Percentiles rank a stretch among this genome's conserved stretches.
These are phyloP conservation scores for Fusarium sp. DNA, from an alignment of 2,329 filamentous ascomycete genomes.

Conservation along the genomic window DNA sequence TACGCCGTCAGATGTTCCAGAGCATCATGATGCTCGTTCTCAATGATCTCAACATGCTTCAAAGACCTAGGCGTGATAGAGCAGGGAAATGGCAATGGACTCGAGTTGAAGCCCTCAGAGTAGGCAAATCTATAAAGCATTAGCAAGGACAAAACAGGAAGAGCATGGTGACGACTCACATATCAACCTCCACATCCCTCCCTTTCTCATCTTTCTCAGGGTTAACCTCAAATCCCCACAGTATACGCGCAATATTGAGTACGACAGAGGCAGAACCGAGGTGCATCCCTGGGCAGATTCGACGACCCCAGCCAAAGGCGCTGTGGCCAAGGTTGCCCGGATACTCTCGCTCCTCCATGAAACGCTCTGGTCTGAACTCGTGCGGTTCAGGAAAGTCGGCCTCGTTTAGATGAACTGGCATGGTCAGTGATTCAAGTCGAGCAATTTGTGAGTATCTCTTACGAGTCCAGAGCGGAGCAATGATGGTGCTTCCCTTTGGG, in stretches of 20 bases:
- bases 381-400: constrained; percentile 53
- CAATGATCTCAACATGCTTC: constrained; percentile 46
- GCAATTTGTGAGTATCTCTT: constrained; percentile 28
- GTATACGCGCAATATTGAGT: constrained; percentile 56
- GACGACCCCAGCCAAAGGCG: constrained; percentile 54
- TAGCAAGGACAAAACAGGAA: neutral
- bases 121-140: constrained; percentile 50
- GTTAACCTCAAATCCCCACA: constrained; percentile 62
- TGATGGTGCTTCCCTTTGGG: constrained; percentile 54
- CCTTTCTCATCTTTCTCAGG: constrained; percentile 46
- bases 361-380: constrained; percentile 51
- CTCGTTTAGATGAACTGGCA: constrained; percentile 52
- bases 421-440: rapidly evolving
- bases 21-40: constrained; percentile 45
- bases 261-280: constrained; percentile 61
- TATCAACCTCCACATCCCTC: constrained; percentile 49
- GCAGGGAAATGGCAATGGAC: constrained; percentile 53
- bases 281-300: constrained; percentile 57
- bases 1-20: constrained; percentile 44
- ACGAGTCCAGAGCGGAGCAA: constrained; percentile 55
- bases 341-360: constrained; percentile 48
- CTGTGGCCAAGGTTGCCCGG: constrained; percentile 51
- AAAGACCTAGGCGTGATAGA: constrained; percentile 50
- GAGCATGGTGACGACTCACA: constrained; percentile 43
- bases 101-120: constrained; percentile 55